These are phyloP conservation scores for Zygosaccharomyces gambellarensis DNA, from an alignment of 805 yeast genomes.

Conservation along the genomic window DNA sequence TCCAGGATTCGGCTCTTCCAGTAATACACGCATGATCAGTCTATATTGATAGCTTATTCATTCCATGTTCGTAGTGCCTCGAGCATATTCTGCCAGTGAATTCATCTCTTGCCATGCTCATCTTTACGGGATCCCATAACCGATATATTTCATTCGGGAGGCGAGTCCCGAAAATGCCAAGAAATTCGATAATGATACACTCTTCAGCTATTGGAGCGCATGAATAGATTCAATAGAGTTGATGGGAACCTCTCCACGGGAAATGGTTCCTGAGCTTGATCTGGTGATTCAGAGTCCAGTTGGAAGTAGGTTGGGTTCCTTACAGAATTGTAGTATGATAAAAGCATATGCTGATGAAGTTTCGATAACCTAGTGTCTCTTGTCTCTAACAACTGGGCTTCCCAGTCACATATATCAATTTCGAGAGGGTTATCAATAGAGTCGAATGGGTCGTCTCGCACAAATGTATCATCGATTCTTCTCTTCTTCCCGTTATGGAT, in stretches of 20 bases:
- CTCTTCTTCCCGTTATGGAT: constrained; percentile 12
- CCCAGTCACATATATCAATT: constrained; percentile 24
- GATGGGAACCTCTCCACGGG: constrained; percentile 8
- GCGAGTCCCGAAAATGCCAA: constrained; percentile 5
- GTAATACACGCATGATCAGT: too few relatives aligned
- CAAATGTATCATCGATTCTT: constrained; percentile 7
- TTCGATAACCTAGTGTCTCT: constrained; percentile 17
- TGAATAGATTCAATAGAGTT: constrained; percentile 8
- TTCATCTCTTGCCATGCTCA: constrained; percentile 1
- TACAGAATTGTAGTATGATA: constrained; percentile 11
- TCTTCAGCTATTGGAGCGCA: constrained; percentile 11
- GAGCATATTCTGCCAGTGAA: background rate
- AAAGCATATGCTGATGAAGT: constrained; percentile 14
- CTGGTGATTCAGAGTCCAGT: background rate
- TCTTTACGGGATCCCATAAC: constrained; percentile 7
- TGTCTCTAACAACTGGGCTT: constrained; percentile 15
- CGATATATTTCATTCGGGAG: constrained; percentile 10
- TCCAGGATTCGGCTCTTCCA: too few relatives aligned
- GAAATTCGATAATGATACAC: background rate
- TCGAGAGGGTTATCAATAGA: constrained; percentile 26
- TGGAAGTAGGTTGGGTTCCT: background rate
- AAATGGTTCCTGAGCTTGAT: background rate
- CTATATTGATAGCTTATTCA: background rate
- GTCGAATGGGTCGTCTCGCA: constrained; percentile 16
- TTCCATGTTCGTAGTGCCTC: background rate